Percentiles rank a stretch among this genome's conserved stretches.
Evolutionary conservation across 495 filamentous ascomycete species (phyloP).

Genomic region (Xylaria flabelliformis): DNA sequence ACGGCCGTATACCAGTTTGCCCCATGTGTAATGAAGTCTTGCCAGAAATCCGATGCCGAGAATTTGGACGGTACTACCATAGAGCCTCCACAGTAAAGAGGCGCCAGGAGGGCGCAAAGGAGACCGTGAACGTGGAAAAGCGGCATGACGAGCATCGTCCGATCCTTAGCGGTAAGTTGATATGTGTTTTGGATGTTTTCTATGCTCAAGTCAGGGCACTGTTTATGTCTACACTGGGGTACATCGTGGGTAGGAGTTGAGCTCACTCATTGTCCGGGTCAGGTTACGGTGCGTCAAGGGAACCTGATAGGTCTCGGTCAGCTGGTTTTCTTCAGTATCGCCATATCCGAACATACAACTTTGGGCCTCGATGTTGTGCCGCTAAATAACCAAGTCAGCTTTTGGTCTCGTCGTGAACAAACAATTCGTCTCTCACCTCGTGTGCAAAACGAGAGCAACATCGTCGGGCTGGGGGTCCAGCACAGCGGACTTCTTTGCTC

Average conservation of each 20-base stretch:
- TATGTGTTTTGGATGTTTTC: slow-evolving; percentile 79
- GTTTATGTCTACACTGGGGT: background rate
- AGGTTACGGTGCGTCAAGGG: slow-evolving; percentile 82
- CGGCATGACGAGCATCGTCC: slow-evolving; percentile 89
- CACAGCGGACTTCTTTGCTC: slow-evolving; percentile 54
- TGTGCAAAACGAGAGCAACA: slow-evolving; percentile 74
- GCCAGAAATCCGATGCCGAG: slow-evolving; percentile 85
- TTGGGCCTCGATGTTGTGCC: slow-evolving; percentile 86
- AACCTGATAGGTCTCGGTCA: slow-evolving; percentile 49
- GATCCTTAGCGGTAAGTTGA: slow-evolving; percentile 67
- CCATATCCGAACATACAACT: slow-evolving; percentile 56
- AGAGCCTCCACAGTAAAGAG: slow-evolving; percentile 73
- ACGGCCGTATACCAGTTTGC: slow-evolving; percentile 92
- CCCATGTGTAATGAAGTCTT: slow-evolving; percentile 68
- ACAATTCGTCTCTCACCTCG: slow-evolving; percentile 28
- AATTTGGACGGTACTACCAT: slow-evolving; percentile 76
- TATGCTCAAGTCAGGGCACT: slow-evolving; percentile 31
- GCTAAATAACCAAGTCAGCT: slow-evolving; percentile 32
- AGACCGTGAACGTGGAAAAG: slow-evolving; percentile 90
- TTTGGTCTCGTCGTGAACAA: background rate
- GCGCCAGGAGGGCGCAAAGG: slow-evolving; percentile 77
- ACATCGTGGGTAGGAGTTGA: slow-evolving; percentile 18
- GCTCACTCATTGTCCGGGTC: slow-evolving; percentile 71
- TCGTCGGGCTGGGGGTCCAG: slow-evolving; percentile 67
- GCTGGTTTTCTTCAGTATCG: slow-evolving; percentile 11